Conservation (phyloP, 148 eudicot species). For the Rheum nobile region DNA sequence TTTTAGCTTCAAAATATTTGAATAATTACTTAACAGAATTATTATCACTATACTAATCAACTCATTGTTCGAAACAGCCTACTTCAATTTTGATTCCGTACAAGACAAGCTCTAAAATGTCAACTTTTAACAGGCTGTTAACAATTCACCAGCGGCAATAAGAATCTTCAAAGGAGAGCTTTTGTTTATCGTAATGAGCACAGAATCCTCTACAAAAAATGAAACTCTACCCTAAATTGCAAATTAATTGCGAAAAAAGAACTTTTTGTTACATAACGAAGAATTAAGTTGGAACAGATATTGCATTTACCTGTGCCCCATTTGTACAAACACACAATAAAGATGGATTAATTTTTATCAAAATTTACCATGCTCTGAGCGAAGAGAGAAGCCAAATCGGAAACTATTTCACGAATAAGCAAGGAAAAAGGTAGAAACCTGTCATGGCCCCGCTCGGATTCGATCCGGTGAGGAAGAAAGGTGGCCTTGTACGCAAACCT, state of each 20-base stretch:
- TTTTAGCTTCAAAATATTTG: not conserved
- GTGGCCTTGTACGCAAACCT: not conserved
- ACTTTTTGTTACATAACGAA: not conserved
- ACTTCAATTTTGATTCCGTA: not conserved
- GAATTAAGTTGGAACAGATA: not conserved
- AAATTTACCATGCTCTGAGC: not conserved
- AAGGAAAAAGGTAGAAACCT: conserved; percentile 27
- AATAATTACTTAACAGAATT: too few relatives aligned
- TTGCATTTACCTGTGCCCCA: not conserved
- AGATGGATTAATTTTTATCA: not conserved
- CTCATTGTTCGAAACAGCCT: not conserved
- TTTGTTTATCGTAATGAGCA: not conserved
- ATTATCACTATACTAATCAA: not conserved
- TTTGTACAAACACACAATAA: not conserved
- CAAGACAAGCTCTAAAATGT: not conserved
- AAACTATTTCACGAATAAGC: not conserved
- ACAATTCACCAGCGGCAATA: too few relatives aligned
- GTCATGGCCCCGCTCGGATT: conserved; percentile 39
- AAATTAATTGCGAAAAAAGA: not conserved
- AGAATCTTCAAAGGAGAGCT: too few relatives aligned
- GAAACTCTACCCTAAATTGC: too few relatives aligned
- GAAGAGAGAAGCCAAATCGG: not conserved
- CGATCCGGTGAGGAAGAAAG: conserved; percentile 45
- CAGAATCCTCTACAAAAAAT: too few relatives aligned
- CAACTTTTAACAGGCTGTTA: too few relatives aligned